Evolutionary conservation across 179 eudicot species (phyloP), one percentile per base, ranked within the genome.

Genomic region (Corrigiola litoralis): DNA sequence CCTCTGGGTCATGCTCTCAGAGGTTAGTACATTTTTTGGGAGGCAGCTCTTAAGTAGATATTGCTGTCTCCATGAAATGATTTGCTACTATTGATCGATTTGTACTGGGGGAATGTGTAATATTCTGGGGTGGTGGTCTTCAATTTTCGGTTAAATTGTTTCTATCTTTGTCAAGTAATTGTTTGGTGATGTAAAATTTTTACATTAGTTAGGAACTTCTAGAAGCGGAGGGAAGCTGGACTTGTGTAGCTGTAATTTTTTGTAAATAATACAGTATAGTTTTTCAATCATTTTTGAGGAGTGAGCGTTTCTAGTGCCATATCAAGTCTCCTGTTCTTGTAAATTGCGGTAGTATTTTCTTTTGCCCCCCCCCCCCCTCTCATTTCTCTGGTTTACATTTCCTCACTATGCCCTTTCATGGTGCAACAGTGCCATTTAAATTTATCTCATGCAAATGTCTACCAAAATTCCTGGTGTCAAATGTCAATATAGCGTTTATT

Each of bases 231-330:
- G 3, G 56, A 52, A 50, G 25, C 34, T 31, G 61, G 62, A 46
- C 11, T 21, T 72, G 34, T n/a, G n/a, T n/a, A 69, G 72, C 10
- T 67, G 72, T 73, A 67, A 67, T 73, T 67, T 72, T 53, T 20
- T 69, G 77, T 73, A 73, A 67, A 73, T 73, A 67, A 44, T 62
- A 69, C 61, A 33, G 66, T 58, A 67, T 47, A 38, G 25, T 40
- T 61, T 37, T 56, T 52, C 24, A n/a, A 18, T 61, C 37, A 54
- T 33, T 57, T 60, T 61, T 55, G 40, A 67, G 51, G 41, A 24
- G 59, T 72, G 75, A 65, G 47, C 20, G 51, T 72, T 71, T 55
- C 18, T 14, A 16, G 40, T 55, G 60, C 25, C 18, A 9, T 1
- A 32, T 24, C 53, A n/a, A n/a, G n/a, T n/a, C n/a, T n/a, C n/a